A percentile compares a stretch with the other conserved stretches of the same genome.
Evolutionary conservation across 2,329 filamentous ascomycete genomes (phyloP).

Genomic region (Cercospora sesami): DNA sequence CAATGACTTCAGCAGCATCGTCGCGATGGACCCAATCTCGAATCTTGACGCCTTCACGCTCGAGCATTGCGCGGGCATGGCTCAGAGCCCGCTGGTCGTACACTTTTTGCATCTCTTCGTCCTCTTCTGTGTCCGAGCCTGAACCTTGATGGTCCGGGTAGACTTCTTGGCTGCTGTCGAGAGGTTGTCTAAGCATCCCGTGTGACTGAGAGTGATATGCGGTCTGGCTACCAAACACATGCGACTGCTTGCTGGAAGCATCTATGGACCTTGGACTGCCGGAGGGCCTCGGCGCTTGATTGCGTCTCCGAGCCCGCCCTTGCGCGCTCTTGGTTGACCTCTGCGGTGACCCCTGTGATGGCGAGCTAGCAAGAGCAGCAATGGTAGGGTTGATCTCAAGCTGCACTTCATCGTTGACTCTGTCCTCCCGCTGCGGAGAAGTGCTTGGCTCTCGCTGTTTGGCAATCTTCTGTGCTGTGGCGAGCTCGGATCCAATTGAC

Average conservation of each 20-base stretch:
- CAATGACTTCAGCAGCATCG: slow-evolving; percentile 27
- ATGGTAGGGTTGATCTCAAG: slow-evolving; percentile 15
- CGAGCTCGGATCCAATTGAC: background rate
- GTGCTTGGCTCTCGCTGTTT: background rate
- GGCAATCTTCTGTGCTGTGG: background rate
- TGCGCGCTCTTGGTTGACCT: background rate
- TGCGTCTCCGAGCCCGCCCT: background rate
- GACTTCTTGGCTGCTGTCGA: background rate
- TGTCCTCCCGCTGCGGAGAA: background rate
- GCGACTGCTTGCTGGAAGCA: background rate
- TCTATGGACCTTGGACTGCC: background rate
- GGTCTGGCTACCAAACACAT: background rate
- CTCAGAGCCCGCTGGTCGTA: slow-evolving; percentile 15
- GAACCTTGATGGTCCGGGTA: slow-evolving; percentile 15
- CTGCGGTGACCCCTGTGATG: background rate
- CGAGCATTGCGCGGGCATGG: slow-evolving; percentile 10
- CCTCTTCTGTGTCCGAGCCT: slow-evolving; percentile 28
- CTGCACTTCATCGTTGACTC: slow-evolving; percentile 5
- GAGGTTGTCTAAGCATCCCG: background rate
- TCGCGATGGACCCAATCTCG: slow-evolving; percentile 19
- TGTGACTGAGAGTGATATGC: background rate
- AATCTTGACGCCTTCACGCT: slow-evolving; percentile 17
- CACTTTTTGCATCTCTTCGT: slow-evolving; percentile 22
- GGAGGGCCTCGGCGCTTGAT: background rate
- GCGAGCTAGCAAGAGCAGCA: slow-evolving; percentile 10